Base-by-base conservation (phyloP, 345 rosid species). In the Camelina neglecta region DNA sequence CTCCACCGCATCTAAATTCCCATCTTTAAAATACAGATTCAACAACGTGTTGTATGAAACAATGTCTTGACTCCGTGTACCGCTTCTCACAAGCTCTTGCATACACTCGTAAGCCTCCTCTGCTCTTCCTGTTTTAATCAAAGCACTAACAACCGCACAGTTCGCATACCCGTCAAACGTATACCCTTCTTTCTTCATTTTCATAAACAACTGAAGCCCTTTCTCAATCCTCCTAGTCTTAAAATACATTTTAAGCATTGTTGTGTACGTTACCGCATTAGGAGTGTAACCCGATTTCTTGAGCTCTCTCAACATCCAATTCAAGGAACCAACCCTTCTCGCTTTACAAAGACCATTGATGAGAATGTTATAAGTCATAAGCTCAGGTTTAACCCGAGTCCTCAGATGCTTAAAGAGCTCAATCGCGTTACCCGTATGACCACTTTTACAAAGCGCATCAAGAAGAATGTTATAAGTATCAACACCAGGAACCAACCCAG, bases 381-480 rank as follows among this genome's bases (percentile, higher is more conserved):
- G 47, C 35, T 79, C 59, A 0, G 92, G 94, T 67, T 74, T 78
- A 69, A 89, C 76, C 11, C 51, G 59, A 36, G 84, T 89, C 76
- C 83, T 79, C 1, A 69, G 39, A 41, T 85, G 73, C 71, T 90
- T 78, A 77, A 88, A 88, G 42, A 86, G 75, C 83, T 18, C 77
- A 26, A 90, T 67, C 0, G 94, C 97, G 60, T 86, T 83, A 23
- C 44, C 44, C 1, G 58, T 67, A 72, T 69, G 81, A 29, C 92
- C 91, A 60, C 81, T 83, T 82, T 84, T 91, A 81, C 92, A 89
- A 39, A 91, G 90, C 7, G 97, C 98, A 81, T 91, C 86, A 18
- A 93, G 78, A 72, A 87, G 80, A 47, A 84, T 86, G 66, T 89
- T 91, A 76, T 76, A 83, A 1, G 98, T 88, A 55, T 88, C 82